Percentiles rank a stretch among this genome's conserved stretches.
Evolutionary conservation across 768 basidiomycete species (phyloP).

Genomic region (Lactarius sanguifluus): DNA sequence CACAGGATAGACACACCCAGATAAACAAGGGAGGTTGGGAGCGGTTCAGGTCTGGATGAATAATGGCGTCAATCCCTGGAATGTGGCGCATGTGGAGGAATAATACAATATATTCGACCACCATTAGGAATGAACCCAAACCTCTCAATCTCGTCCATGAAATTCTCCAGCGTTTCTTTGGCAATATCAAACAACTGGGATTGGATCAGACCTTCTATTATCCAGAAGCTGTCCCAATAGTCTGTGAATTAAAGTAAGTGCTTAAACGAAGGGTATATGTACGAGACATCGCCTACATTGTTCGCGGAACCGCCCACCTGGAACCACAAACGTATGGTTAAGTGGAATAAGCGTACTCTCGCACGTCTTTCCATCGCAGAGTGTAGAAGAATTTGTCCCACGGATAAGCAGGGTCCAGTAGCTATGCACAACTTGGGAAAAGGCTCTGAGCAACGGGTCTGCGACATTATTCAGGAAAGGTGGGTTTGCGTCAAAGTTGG

Average conservation of each 20-base stretch:
- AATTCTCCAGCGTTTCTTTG: conserved; percentile 82
- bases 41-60: conserved; percentile 65
- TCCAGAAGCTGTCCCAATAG: conserved; percentile 81
- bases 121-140: conserved; percentile 96
- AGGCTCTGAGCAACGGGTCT: conserved; percentile 68
- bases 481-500: conserved; percentile 63
- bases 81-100: background rate
- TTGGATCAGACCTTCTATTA: conserved; percentile 80
- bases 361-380: conserved; percentile 64
- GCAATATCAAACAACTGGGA: conserved; percentile 72
- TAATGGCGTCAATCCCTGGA: background rate
- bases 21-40: conserved; percentile 94
- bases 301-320: conserved; percentile 83
- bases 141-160: conserved; percentile 86
- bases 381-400: conserved; percentile 63
- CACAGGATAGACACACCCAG: conserved; percentile 46
- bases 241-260: conserved; percentile 34
- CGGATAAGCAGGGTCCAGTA: conserved; percentile 84
- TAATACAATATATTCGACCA: conserved; percentile 80
- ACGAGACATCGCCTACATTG: conserved; percentile 58
- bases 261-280: background rate
- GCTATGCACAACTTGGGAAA: conserved; percentile 74
- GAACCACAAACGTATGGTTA: conserved; percentile 89
- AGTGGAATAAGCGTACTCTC: conserved; percentile 86
- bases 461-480: conserved; percentile 68